These are phyloP conservation scores for Herpetomonas tarakana DNA, from an alignment of 208 protist genomes.

Conservation along the genomic window DNA sequence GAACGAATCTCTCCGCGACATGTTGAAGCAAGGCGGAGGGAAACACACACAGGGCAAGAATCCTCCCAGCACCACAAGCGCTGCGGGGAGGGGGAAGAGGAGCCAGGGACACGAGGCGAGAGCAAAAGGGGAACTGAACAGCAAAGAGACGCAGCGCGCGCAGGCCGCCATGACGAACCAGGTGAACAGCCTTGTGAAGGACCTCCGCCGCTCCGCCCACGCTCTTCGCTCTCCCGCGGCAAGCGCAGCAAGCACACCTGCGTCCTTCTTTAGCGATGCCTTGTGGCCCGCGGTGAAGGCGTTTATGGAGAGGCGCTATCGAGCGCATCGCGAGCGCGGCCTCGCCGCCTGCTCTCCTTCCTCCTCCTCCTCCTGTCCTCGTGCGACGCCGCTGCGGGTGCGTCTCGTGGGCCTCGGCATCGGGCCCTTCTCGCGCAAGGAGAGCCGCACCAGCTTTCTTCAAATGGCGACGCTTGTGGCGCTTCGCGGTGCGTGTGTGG, in stretches of 20 bases:
- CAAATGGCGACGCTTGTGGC: slow-evolving; percentile 54
- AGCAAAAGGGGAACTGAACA: too few species aligned
- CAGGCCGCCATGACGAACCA: neutral
- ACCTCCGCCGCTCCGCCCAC: slow-evolving; percentile 14
- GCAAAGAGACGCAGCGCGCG: neutral
- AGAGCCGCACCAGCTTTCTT: slow-evolving; percentile 36
- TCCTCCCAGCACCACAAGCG: too few species aligned
- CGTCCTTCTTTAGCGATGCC: slow-evolving; percentile 11
- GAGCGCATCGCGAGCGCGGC: too few species aligned
- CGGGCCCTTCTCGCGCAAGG: slow-evolving; percentile 32
- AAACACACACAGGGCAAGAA: too few species aligned
- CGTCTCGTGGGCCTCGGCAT: slow-evolving; percentile 49
- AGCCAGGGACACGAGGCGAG: too few species aligned
- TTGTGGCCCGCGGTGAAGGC: slow-evolving; percentile 12
- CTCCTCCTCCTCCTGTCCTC: too few species aligned
- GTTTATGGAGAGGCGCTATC: slow-evolving; percentile 4
- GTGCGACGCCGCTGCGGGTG: slow-evolving; percentile 4
- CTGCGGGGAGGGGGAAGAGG: too few species aligned
- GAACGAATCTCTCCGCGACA: too few species aligned
- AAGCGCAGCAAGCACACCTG: neutral
- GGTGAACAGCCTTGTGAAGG: slow-evolving; percentile 14
- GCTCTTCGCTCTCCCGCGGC: neutral
- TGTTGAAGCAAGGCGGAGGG: too few species aligned
- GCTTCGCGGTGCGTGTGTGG: slow-evolving; percentile 17
- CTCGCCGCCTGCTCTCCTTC: too few species aligned